Conservation (phyloP, 441 rosid species). For the Theobroma grandiflorum region DNA sequence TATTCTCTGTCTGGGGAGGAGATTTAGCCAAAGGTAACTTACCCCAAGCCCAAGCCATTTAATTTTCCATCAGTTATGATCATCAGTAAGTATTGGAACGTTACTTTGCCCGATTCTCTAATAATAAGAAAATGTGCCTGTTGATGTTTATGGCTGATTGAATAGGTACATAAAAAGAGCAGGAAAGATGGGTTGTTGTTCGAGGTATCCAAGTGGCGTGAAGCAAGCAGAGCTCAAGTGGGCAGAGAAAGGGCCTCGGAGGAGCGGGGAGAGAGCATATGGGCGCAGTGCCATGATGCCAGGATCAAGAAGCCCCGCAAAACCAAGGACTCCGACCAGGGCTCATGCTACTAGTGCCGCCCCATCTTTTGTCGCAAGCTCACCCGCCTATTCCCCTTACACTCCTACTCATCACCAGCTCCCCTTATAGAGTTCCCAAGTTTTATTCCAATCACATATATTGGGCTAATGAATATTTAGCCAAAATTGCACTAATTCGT, state of each 20-base stretch:
- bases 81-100: too few relatives aligned
- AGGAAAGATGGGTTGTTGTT: slow-evolving; percentile 55
- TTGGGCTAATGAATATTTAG: slow-evolving; percentile 3
- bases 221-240: slow-evolving; percentile 69
- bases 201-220: slow-evolving; percentile 43
- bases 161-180: slow-evolving; percentile 66
- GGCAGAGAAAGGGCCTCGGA: slow-evolving; percentile 77
- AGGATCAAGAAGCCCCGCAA: slow-evolving; percentile 39
- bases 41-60: not conserved
- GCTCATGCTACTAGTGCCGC: slow-evolving; percentile 26
- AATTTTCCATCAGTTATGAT: not conserved
- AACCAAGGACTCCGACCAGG: slow-evolving; percentile 29
- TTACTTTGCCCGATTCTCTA: not conserved
- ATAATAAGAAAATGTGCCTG: not conserved
- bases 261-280: slow-evolving; percentile 40
- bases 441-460: not conserved
- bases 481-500: not conserved
- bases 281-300: slow-evolving; percentile 37
- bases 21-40: slow-evolving; percentile 61
- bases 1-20: slow-evolving; percentile 56
- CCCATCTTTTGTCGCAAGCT: slow-evolving; percentile 51
- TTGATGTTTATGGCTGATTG: not conserved
- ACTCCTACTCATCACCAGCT: slow-evolving; percentile 36
- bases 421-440: slow-evolving; percentile 32
- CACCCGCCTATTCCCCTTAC: slow-evolving; percentile 47